Conservation (phyloP, 805 yeast genomes). For the Wickerhamiella vanderwaltii region DNA sequence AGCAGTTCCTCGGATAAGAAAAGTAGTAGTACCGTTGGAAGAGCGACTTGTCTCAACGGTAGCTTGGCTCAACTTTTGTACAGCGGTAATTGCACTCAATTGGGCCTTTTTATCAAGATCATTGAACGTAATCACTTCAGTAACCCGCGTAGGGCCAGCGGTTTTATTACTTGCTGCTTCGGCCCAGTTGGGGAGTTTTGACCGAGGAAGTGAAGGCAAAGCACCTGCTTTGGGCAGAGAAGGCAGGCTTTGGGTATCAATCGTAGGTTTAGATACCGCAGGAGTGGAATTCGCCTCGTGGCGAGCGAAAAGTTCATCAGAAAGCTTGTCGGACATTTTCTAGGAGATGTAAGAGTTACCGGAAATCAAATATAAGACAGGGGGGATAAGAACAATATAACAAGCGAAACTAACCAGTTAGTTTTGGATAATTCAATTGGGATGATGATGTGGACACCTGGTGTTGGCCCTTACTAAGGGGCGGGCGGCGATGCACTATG, state of each 20-base stretch:
- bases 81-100: slow-evolving; percentile 5
- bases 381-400: slow-evolving; percentile 3
- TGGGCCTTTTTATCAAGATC: slow-evolving; percentile 3
- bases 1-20: slow-evolving; percentile 17
- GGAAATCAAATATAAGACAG: background rate
- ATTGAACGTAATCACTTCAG: slow-evolving; percentile 4
- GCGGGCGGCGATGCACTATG: too few relatives aligned
- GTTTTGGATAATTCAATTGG: slow-evolving; percentile 1
- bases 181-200: background rate
- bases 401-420: background rate
- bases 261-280: background rate
- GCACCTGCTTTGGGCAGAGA: slow-evolving; percentile 7
- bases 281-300: background rate
- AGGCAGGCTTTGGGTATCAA: background rate
- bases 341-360: background rate
- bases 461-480: too few relatives aligned
- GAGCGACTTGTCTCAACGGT: slow-evolving; percentile 16
- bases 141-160: slow-evolving; percentile 1
- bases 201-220: slow-evolving; percentile 9
- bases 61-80: slow-evolving; percentile 9
- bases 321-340: slow-evolving; percentile 2
- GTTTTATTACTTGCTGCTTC: background rate
- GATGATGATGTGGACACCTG: slow-evolving; percentile 4
- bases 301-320: slow-evolving; percentile 8
- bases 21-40: slow-evolving; percentile 14